Conservation (phyloP, 1,284 basidiomycete species). For the Irpex sp. region DNA sequence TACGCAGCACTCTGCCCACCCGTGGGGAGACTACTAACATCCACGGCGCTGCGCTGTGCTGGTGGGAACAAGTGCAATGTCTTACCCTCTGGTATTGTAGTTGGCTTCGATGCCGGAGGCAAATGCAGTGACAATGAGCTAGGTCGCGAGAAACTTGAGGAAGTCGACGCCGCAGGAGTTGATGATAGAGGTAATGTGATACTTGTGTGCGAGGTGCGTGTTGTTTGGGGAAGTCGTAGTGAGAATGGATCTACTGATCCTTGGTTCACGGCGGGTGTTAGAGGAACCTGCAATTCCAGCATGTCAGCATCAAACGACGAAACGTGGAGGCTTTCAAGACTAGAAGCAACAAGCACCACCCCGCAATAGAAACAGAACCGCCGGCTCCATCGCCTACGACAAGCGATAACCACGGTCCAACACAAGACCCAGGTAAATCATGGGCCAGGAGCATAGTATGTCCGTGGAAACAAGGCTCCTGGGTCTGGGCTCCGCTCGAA, state of each 20-base stretch:
- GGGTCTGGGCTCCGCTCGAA: background rate
- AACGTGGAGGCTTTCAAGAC: background rate
- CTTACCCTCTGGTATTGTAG: conserved; percentile 7
- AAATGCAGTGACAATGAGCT: conserved; percentile 3
- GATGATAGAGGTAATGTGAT: background rate
- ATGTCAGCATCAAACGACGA: background rate
- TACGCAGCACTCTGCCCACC: conserved; percentile 3
- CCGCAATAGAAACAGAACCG: background rate
- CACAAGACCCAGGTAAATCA: background rate
- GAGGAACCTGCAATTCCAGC: background rate
- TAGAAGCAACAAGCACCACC: background rate
- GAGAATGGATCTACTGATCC: conserved; percentile 4
- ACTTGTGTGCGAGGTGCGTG: background rate
- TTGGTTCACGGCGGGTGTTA: background rate
- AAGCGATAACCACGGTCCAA: too few relatives aligned
- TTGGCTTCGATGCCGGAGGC: background rate
- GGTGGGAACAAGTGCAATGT: conserved; percentile 5
- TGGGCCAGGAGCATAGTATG: background rate
- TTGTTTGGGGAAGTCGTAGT: background rate
- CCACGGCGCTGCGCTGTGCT: background rate
- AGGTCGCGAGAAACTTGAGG: background rate
- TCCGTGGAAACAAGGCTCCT: background rate
- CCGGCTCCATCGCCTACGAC: too few relatives aligned
- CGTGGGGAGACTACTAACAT: conserved; percentile 5
- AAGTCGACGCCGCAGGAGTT: background rate